These are phyloP conservation scores for Yamadazyma atmosphaerica DNA, from an alignment of 1,139 yeast species.

Conservation along the genomic window DNA sequence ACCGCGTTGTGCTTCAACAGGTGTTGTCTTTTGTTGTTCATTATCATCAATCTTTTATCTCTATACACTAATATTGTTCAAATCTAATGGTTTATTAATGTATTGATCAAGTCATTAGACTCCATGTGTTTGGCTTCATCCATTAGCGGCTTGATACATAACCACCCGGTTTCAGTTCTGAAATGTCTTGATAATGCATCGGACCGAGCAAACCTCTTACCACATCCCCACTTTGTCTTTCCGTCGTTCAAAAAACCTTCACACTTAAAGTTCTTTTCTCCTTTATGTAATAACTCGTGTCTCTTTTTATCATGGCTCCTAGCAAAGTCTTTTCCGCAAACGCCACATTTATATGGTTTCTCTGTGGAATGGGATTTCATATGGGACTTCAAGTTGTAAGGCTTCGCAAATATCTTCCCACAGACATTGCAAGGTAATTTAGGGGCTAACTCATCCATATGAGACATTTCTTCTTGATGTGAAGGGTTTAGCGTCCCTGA, in stretches of 20 bases:
- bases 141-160: slow-evolving; percentile 56
- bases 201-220: slow-evolving; percentile 55
- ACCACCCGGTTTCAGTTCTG: slow-evolving; percentile 59
- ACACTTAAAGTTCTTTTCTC: slow-evolving; percentile 55
- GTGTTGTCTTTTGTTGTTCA: too few species aligned
- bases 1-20: too few species aligned
- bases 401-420: slow-evolving; percentile 51
- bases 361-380: slow-evolving; percentile 58
- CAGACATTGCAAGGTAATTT: slow-evolving; percentile 47
- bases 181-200: slow-evolving; percentile 61
- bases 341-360: slow-evolving; percentile 51
- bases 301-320: slow-evolving; percentile 58
- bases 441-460: slow-evolving; percentile 3
- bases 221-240: slow-evolving; percentile 58
- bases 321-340: slow-evolving; percentile 53
- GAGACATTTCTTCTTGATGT: slow-evolving; percentile 1
- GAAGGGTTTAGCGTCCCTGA: not conserved
- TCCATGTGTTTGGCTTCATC: slow-evolving; percentile 41
- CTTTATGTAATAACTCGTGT: slow-evolving; percentile 56
- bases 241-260: slow-evolving; percentile 55
- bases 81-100: slow-evolving; percentile 2
- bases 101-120: slow-evolving; percentile 13
- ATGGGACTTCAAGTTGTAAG: slow-evolving; percentile 57
- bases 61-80: too few species aligned
- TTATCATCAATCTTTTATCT: too few species aligned